Base-by-base conservation (phyloP, 768 basidiomycete species). In the Russula virescens region DNA sequence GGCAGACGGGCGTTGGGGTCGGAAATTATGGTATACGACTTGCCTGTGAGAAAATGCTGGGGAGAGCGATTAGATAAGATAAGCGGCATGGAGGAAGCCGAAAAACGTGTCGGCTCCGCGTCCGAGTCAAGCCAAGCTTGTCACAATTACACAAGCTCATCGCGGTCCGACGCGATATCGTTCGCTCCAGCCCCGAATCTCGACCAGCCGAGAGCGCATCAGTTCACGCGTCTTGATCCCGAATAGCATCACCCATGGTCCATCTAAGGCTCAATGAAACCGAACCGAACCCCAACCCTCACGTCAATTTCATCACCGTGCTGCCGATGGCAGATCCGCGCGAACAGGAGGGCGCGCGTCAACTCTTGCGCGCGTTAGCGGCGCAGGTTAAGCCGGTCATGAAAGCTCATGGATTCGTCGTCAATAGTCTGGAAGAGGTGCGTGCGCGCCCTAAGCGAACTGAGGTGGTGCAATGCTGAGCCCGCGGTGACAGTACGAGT, bases 351-450 rank as follows among this genome's bases (percentile, higher is more conserved):
- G 83, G 84, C 53, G 86, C 89, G 13, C 79, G 80, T 48, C 86
- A 91, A 69, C 79, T 90, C 34, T 76, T 94, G 58, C 81, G 88
- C 7, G 88, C 90, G 3, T 76, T 94, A 49, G 91, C 89, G 0
- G 91, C 91, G 3, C 91, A 93, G 73, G 88, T 93, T 31, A 81
- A 82, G 64, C 91, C 91, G 3, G 70, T 92, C 23, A 94, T 94
- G 91, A 91, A 90, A 70, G 71, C 77, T 3, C 87, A 90, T 67
- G 89, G 88, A 0, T 86, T 93, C 66, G 73, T 70, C 2, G 82
- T 93, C 31, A 93, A 91, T 68, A 88, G 85, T 64, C 76, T 93
- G 18, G 91, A 92, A 75, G 91, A 93, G 83, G 91, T 89, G 69
- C 55, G 71, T 67, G 14, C n/a, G 23, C 8, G 31, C 31, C 26